Base-by-base conservation (phyloP, 768 basidiomycete species). In the Austroboletus festivus region DNA sequence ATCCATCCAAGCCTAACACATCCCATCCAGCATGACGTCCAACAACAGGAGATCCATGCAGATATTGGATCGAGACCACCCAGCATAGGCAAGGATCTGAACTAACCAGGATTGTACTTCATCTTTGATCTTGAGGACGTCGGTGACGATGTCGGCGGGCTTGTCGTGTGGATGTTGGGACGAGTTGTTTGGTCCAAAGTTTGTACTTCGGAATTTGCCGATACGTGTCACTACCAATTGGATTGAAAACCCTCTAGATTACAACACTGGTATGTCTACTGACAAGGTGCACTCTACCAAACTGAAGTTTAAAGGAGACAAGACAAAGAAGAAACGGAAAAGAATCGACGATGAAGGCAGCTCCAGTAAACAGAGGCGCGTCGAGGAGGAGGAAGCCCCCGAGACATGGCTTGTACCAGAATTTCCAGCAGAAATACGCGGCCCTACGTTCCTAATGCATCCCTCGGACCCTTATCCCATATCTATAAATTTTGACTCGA, bases 261-360 rank as follows among this genome's bases (percentile, higher is more conserved):
- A 26, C 30, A 38, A 38, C 24, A 48, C 20, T 40, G 38, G 11
- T 21, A 72, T 72, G 71, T 64, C 68, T 37, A 28, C 65, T 7
- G 68, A 73, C 50, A 81, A 79, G 63, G 74, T 82, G 24, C 83
- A 85, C 53, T 78, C 86, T 2, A 81, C 80, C 12, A 90, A 85
- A 61, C 82, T 93, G 54, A 89, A 82, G 57, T 93, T 93, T 71
- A 94, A 94, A 62, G 91, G 91, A 8, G 91, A 93, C 41, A 90
- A 90, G 68, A 66, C 75, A 2, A 83, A 81, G 73, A 91, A 88
- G 76, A 93, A 92, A 64, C 77, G 89, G 44, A 90, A 83, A 63
- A 74, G 82, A 56, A 80, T 82, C 12, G 72, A 71, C 24, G 80
- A 75, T 28, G 73, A 70, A 30, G 69, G 69, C 11, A 64, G 69